Conservation (phyloP, 768 basidiomycete species). For the Hysterangium stoloniferum region DNA sequence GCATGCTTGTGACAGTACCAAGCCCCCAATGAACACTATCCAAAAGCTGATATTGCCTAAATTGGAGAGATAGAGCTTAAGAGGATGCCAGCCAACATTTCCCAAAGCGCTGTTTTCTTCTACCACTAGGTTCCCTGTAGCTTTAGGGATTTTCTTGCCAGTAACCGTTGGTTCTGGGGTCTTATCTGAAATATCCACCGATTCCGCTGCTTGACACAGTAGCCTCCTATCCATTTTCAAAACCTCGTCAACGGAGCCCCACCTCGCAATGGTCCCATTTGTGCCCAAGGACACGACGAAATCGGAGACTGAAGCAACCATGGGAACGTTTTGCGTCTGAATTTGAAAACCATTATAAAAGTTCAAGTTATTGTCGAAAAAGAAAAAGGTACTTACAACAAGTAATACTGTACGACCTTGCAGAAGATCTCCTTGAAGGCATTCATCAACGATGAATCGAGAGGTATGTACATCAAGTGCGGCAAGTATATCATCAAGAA, state of each 20-base stretch:
- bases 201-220: conserved; percentile 21
- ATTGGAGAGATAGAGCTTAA: conserved; percentile 5
- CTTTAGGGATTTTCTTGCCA: conserved; percentile 15
- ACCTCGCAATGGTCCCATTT: conserved; percentile 44
- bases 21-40: conserved; percentile 9
- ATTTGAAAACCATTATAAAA: not conserved
- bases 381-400: not conserved
- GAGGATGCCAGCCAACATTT: conserved; percentile 43
- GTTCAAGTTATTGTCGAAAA: not conserved
- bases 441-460: conserved; percentile 41
- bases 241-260: conserved; percentile 42
- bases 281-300: conserved; percentile 46
- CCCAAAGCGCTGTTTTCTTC: conserved; percentile 58
- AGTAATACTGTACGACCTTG: conserved; percentile 36
- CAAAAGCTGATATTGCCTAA: conserved; percentile 17
- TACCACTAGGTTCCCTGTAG: conserved; percentile 50
- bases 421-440: conserved; percentile 34
- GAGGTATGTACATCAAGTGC: conserved; percentile 53
- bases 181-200: conserved; percentile 17
- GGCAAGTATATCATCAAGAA: conserved; percentile 63
- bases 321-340: conserved; percentile 44
- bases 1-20: conserved; percentile 17
- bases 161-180: conserved; percentile 18
- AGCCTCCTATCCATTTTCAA: conserved; percentile 34
- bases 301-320: conserved; percentile 44